A percentile compares a stretch with the other conserved stretches of the same genome.
phyloP scores from a whole-genome alignment of 495 filamentous ascomycete genomes.

The Jackrogersella multiformis region DNA sequence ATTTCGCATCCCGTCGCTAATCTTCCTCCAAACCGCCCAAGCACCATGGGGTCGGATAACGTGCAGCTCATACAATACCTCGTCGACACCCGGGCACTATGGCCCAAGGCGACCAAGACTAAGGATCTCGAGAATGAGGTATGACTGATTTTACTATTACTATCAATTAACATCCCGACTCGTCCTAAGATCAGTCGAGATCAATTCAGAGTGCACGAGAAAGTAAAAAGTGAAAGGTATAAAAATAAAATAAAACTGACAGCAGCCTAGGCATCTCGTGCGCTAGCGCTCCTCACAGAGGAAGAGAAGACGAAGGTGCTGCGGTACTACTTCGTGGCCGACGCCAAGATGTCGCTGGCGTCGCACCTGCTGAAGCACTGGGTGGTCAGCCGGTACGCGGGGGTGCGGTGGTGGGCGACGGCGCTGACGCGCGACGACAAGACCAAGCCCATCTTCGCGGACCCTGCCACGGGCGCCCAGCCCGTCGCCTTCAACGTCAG shows the following conservation, averaged over 20 bases:
- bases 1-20: not conserved
- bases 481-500: conserved; percentile 85
- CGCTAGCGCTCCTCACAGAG: conserved; percentile 64
- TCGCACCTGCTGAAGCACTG: conserved; percentile 83
- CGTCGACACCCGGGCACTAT: conserved; percentile 58
- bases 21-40: not conserved
- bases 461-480: conserved; percentile 40
- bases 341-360: conserved; percentile 74
- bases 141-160: conserved; percentile 34
- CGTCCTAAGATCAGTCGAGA: too few species aligned
- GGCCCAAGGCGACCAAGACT: conserved; percentile 52
- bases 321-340: conserved; percentile 67
- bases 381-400: conserved; percentile 69
- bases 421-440: conserved; percentile 66
- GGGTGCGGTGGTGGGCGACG: conserved; percentile 72
- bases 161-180: too few species aligned
- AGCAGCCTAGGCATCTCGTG: conserved; percentile 57
- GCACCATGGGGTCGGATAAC: conserved; percentile 38
- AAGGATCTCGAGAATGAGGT: conserved; percentile 53
- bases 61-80: conserved; percentile 55
- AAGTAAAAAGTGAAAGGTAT: not conserved
- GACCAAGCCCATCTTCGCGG: conserved; percentile 68
- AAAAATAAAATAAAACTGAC: conserved; percentile 15
- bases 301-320: conserved; percentile 61
- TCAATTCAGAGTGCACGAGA: too few species aligned